A percentile compares a stretch with the other conserved stretches of the same genome.
These are phyloP conservation scores for Diaporthe humulicola DNA, from an alignment of 2,329 filamentous ascomycete species.

Conservation along the genomic window DNA sequence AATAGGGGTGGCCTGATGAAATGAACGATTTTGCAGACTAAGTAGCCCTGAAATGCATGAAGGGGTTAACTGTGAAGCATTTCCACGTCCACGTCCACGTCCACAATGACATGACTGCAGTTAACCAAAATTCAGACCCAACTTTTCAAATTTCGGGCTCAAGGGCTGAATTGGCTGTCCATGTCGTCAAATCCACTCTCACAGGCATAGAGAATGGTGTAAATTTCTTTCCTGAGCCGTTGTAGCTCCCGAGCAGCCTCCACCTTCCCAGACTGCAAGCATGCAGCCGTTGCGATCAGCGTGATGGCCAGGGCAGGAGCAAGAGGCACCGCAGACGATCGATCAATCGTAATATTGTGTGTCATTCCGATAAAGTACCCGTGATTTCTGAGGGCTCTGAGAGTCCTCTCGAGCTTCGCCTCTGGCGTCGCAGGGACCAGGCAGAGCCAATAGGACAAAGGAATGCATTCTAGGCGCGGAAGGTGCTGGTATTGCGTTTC, in stretches of 20 bases:
- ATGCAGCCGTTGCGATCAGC: background rate
- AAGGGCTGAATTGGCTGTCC: background rate
- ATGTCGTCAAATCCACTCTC: background rate
- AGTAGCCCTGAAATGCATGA: too few relatives aligned
- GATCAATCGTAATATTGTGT: background rate
- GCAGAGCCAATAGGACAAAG: background rate
- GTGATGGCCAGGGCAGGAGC: background rate
- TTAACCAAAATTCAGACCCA: too few relatives aligned
- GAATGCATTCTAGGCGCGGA: background rate
- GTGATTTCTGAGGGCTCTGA: background rate
- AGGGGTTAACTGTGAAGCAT: too few relatives aligned
- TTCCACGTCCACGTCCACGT: too few relatives aligned
- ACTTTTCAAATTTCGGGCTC: background rate
- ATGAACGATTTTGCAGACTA: too few relatives aligned
- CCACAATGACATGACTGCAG: too few relatives aligned
- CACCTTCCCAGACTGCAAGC: background rate
- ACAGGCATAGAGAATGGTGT: background rate
- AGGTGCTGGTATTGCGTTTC: background rate
- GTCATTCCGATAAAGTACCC: background rate
- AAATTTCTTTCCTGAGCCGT: conserved; percentile 4
- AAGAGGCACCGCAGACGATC: background rate
- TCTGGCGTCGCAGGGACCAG: background rate
- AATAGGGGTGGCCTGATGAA: too few relatives aligned
- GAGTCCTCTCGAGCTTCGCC: background rate
- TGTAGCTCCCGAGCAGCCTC: background rate